These are phyloP conservation scores for Globisporangium paroecandrum DNA, from an alignment of 352 stramenopile genomes.

Conservation along the genomic window DNA sequence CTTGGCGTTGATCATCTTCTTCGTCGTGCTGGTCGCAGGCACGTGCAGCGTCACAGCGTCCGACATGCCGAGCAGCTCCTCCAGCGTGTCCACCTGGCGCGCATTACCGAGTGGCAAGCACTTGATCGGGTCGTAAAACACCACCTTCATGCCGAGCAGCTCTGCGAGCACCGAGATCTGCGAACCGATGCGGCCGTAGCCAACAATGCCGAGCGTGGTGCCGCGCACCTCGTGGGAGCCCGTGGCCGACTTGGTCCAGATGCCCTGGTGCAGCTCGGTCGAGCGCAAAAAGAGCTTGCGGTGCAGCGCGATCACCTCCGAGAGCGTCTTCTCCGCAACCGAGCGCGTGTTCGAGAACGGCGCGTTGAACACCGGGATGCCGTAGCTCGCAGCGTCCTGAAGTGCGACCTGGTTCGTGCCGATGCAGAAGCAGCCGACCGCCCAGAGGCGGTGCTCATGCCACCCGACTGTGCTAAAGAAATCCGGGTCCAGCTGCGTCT, in stretches of 20 bases:
- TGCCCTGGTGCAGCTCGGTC: conserved; percentile 66
- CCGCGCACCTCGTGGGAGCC: conserved; percentile 78
- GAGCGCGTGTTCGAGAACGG: conserved; percentile 86
- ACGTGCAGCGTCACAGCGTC: conserved; percentile 96
- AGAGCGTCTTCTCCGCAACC: conserved; percentile 81
- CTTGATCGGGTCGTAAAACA: conserved; percentile 92
- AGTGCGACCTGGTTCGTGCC: conserved; percentile 82
- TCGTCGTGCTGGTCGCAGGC: conserved; percentile 90
- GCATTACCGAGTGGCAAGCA: conserved; percentile 70
- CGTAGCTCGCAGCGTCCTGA: conserved; percentile 43
- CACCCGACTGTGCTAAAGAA: conserved; percentile 79
- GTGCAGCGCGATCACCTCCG: conserved; percentile 77
- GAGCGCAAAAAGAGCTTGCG: conserved; percentile 81
- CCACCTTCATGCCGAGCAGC: conserved; percentile 92
- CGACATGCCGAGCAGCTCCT: conserved; percentile 77
- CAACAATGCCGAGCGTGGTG: conserved; percentile 76
- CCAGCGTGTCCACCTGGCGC: conserved; percentile 80
- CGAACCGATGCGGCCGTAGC: conserved; percentile 80
- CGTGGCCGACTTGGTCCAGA: conserved; percentile 80
- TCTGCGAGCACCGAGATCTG: conserved; percentile 80
- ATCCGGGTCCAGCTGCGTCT: conserved; percentile 72
- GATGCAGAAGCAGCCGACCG: conserved; percentile 81
- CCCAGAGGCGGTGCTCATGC: conserved; percentile 78
- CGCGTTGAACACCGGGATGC: conserved; percentile 83
- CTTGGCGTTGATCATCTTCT: conserved; percentile 90